Percentiles rank a stretch among this genome's conserved stretches.
Evolutionary conservation across 768 basidiomycete species (phyloP).

Genomic region (Mycena polygramma): DNA sequence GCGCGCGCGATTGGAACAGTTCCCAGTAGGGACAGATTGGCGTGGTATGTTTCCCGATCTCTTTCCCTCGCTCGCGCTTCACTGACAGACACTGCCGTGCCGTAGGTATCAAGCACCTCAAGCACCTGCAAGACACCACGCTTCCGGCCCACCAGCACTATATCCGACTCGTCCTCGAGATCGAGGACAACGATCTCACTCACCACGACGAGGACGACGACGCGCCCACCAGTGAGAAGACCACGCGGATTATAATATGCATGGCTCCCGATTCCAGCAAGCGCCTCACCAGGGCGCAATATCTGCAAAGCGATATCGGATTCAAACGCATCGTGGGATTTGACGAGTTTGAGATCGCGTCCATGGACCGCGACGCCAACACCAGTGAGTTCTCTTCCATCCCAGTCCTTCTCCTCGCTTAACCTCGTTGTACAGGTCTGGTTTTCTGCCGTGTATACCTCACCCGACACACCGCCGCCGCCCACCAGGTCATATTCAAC

Average conservation of each 20-base stretch:
- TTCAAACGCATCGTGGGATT: neutral
- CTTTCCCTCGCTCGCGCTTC: neutral
- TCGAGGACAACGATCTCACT: neutral
- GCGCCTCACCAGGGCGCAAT: neutral
- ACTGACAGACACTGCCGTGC: neutral
- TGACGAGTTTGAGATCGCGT: neutral
- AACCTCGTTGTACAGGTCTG: neutral
- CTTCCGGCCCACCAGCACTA: neutral
- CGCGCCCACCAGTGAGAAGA: neutral
- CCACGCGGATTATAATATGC: neutral
- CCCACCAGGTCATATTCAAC: neutral
- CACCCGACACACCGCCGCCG: neutral
- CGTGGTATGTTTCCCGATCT: neutral
- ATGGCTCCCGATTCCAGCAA: neutral
- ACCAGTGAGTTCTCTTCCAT: neutral
- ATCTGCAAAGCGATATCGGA: neutral
- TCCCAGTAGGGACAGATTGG: slow-evolving; percentile 4
- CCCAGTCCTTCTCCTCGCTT: neutral
- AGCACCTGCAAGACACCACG: neutral
- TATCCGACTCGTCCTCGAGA: neutral
- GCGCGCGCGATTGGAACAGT: neutral
- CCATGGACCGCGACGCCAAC: neutral
- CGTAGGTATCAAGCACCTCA: neutral
- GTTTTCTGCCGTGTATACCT: neutral
- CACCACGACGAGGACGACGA: neutral